Base-by-base conservation (phyloP, 2,329 filamentous ascomycete genomes). In the Ilyonectria destructans region DNA sequence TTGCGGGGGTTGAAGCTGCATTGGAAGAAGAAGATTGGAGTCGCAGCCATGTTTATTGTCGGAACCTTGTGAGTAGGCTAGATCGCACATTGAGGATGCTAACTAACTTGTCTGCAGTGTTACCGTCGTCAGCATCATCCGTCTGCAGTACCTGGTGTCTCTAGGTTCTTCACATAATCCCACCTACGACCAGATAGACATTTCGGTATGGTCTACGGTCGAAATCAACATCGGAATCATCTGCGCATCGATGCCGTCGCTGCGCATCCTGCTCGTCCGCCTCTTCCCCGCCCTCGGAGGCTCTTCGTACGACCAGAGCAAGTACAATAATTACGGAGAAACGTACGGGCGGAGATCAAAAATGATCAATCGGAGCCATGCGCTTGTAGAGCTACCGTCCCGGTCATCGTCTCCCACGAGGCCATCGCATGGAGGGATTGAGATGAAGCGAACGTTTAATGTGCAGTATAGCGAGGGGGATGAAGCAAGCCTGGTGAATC, bases 21-120 rank as follows among this genome's bases (percentile, higher is more conserved):
- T 15, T 80, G 77, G 71, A 81, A 80, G 71, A 84, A 84, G 74
- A 86, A 85, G 73, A 67, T 83, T n/a, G 80, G 80, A 3, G 79
- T 85, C 1, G 73, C 77, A 1, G 70, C 83, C 37, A 85, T 86
- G 81, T 85, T 86, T 58, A 75, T 79, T 5, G 79, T 85, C 1
- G 84, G 85, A 52, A 77, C 80, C 2, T 82, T 82, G 80, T 81
- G 59, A 75, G 80, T 71, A 2, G 2, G 1, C 3, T 9, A 17
- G 8, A 8, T 19, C 29, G 1, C 21, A 5, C 1, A 8, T 23
- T 23, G 23, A 10, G 6, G 23, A 2, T 6, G 5, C 13, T 1
- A 8, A 3, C n/a, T 49, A 21, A 66, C 71, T 56, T 35, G 13
- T 13, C 7, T 5, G 10, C 19, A 80, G 77, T 40, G 74, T 79